Conservation (phyloP, 106 monocot species). For the Iris macrosiphon region DNA sequence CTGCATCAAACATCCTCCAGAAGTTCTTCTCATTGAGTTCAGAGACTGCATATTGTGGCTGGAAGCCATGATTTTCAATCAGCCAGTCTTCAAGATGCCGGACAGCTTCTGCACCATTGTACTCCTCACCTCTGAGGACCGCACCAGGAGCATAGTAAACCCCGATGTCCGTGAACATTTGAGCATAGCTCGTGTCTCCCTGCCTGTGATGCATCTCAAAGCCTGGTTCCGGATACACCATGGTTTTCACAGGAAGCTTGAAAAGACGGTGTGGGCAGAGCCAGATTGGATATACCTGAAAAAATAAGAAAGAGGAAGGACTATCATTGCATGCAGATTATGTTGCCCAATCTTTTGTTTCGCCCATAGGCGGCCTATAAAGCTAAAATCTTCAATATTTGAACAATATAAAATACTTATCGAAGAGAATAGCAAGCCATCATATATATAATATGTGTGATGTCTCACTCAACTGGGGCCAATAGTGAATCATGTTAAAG, state of each 20-base stretch:
- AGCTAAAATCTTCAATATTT: too few species aligned
- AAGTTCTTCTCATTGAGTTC: conserved; percentile 34
- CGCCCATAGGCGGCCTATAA: too few species aligned
- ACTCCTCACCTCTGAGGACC: conserved; percentile 28
- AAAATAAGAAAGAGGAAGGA: background rate
- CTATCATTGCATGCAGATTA: too few species aligned
- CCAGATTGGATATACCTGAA: conserved; percentile 27
- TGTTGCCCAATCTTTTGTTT: too few species aligned
- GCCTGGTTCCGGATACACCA: conserved; percentile 22
- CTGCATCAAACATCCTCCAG: conserved; percentile 35
- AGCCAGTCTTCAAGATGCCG: conserved; percentile 22
- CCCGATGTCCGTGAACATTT: conserved; percentile 33
- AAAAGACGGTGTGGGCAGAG: conserved; percentile 19
- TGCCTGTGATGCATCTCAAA: conserved; percentile 22
- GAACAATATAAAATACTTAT: too few species aligned
- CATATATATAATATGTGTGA: too few species aligned
- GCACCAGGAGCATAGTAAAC: conserved; percentile 21
- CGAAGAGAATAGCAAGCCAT: too few species aligned
- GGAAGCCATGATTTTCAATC: conserved; percentile 26
- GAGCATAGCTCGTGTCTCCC: conserved; percentile 33
- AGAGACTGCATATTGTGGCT: conserved; percentile 26
- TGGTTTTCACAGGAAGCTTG: conserved; percentile 22
- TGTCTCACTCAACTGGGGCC: too few species aligned
- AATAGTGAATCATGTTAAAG: too few species aligned
- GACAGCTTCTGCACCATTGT: conserved; percentile 15